A percentile compares a stretch with the other conserved stretches of the same genome.
Evolutionary conservation across 257 asterid genomes (phyloP).

Genomic region (Striga asiatica): DNA sequence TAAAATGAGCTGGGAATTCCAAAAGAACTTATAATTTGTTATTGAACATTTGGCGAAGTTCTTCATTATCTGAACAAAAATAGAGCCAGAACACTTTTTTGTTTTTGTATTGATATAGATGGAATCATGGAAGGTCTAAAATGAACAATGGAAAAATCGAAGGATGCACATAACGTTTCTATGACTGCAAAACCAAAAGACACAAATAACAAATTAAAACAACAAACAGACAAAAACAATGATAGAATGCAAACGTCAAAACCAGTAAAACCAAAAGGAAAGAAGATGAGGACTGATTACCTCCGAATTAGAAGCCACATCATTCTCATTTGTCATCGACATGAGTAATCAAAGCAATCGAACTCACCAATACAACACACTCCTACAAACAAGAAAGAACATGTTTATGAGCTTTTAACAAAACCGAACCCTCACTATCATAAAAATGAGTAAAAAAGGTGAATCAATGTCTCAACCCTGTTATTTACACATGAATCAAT

Average conservation of each 20-base stretch:
- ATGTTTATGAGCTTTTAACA: neutral
- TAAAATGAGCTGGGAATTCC: neutral
- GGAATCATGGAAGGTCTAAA: too few relatives aligned
- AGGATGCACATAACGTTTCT: too few relatives aligned
- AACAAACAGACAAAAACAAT: neutral
- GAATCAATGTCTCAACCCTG: neutral
- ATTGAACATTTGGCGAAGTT: neutral
- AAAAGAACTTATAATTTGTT: neutral
- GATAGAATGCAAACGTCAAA: too few relatives aligned
- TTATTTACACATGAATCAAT: neutral
- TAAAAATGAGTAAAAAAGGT: neutral
- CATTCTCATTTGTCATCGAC: slow-evolving; percentile 41
- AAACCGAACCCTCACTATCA: neutral
- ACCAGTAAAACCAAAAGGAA: neutral
- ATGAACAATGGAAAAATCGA: too few relatives aligned
- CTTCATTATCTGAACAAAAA: neutral
- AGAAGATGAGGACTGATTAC: slow-evolving; percentile 20
- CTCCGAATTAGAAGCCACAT: slow-evolving; percentile 34
- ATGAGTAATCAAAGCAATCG: slow-evolving; percentile 17
- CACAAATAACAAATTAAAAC: neutral
- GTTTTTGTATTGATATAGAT: neutral
- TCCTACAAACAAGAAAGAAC: slow-evolving; percentile 14
- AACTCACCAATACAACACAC: slow-evolving; percentile 13
- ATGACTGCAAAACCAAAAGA: too few relatives aligned
- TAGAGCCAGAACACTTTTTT: neutral